Conservation (phyloP, 345 rosid species). For the Cardiospermum halicacabum region DNA sequence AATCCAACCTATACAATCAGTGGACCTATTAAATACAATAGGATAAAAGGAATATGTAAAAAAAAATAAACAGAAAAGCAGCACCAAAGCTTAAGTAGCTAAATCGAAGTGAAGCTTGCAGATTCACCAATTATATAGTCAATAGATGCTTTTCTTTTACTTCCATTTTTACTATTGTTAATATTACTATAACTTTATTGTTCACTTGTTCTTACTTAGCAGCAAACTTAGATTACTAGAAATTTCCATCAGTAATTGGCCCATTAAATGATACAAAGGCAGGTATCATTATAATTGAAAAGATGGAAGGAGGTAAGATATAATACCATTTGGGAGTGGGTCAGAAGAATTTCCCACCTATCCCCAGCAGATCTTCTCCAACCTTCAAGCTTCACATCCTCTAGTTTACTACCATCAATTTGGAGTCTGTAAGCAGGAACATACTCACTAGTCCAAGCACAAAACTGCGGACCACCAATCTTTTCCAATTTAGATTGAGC, state of each 20-base stretch:
- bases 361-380: slow-evolving; percentile 54
- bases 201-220: neutral
- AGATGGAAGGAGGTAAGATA: slow-evolving; percentile 19
- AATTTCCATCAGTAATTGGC: neutral
- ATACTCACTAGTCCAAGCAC: slow-evolving; percentile 70
- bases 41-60: neutral
- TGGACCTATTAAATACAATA: slow-evolving; percentile 19
- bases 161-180: too few relatives aligned
- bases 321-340: slow-evolving; percentile 90
- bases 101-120: too few relatives aligned
- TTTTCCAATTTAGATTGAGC: slow-evolving; percentile 49
- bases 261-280: neutral
- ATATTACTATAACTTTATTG: too few relatives aligned
- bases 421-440: slow-evolving; percentile 65
- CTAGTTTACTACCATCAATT: slow-evolving; percentile 43
- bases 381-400: slow-evolving; percentile 67
- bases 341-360: slow-evolving; percentile 78
- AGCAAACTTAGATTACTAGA: neutral
- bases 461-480: slow-evolving; percentile 67
- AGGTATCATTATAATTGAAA: neutral
- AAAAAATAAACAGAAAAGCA: neutral
- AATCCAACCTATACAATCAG: slow-evolving; percentile 57
- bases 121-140: neutral
- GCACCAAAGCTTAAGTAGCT: neutral
- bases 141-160: too few relatives aligned